phyloP scores from a whole-genome alignment of 2,329 filamentous ascomycete species.

The Fusarium succisae region DNA sequence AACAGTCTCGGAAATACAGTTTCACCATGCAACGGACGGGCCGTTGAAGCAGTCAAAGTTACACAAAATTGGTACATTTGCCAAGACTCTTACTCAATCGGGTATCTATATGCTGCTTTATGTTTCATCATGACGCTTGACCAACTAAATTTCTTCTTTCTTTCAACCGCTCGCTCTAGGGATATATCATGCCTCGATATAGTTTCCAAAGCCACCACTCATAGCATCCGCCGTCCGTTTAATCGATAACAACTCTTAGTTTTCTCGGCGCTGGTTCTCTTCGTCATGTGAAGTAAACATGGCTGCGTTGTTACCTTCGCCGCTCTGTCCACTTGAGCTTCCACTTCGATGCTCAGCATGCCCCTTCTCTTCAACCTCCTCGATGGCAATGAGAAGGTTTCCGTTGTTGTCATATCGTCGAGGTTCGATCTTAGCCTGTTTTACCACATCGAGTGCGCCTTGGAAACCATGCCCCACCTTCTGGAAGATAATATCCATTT shows the following conservation, averaged over 20 bases:
- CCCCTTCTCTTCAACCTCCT: conserved; percentile 53
- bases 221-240: not conserved
- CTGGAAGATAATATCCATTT: conserved; percentile 73
- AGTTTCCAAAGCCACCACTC: not conserved
- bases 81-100: conserved; percentile 7
- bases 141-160: not conserved
- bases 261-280: conserved; percentile 45
- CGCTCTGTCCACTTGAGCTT: conserved; percentile 41
- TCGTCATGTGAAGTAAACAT: conserved; percentile 48
- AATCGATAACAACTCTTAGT: not conserved
- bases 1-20: not conserved
- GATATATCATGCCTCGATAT: not conserved
- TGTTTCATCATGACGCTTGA: conserved; percentile 1
- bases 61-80: not conserved
- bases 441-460: conserved; percentile 50
- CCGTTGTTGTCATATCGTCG: conserved; percentile 67
- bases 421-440: conserved; percentile 58
- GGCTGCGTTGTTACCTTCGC: conserved; percentile 28
- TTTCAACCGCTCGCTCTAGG: not conserved
- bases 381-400: conserved; percentile 61
- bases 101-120: conserved; percentile 23
- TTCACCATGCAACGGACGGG: not conserved
- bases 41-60: not conserved
- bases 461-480: conserved; percentile 57
- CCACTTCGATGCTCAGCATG: conserved; percentile 43